phyloP scores from a whole-genome alignment of 352 stramenopile species.

The Globisporangium nunn region DNA sequence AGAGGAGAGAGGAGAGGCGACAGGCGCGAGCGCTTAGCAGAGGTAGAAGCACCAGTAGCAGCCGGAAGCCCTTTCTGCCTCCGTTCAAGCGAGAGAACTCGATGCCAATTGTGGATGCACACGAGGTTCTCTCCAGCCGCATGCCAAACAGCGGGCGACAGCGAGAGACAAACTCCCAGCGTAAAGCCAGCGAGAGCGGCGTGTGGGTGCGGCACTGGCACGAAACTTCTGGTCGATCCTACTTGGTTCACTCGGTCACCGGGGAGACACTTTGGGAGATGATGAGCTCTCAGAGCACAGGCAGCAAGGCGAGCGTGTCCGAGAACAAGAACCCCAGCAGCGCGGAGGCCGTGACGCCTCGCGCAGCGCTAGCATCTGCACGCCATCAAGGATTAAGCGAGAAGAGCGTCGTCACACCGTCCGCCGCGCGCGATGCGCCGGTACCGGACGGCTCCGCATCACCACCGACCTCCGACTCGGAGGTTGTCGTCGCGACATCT shows the following conservation, averaged over 20 bases:
- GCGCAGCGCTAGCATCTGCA: constrained; percentile 2
- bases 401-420: neutral
- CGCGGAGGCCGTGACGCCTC: neutral
- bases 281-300: neutral
- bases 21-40: neutral
- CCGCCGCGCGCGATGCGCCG: neutral
- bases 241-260: constrained; percentile 65
- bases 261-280: constrained; percentile 70
- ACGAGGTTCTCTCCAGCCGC: constrained; percentile 14
- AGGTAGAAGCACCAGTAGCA: constrained; percentile 1
- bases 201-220: constrained; percentile 66
- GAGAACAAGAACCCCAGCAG: neutral
- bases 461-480: constrained; percentile 25
- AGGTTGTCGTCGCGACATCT: constrained; percentile 22
- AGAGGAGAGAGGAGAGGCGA: constrained; percentile 4
- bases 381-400: constrained; percentile 2
- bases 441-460: constrained; percentile 4
- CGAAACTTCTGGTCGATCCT: constrained; percentile 34
- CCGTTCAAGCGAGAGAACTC: constrained; percentile 2
- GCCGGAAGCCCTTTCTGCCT: constrained; percentile 5
- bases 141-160: neutral
- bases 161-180: neutral
- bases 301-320: neutral
- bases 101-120: constrained; percentile 13
- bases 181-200: constrained; percentile 7